These are phyloP conservation scores for Kluyveromyces marxianus DNA, from an alignment of 1,139 yeast genomes.

Conservation along the genomic window DNA sequence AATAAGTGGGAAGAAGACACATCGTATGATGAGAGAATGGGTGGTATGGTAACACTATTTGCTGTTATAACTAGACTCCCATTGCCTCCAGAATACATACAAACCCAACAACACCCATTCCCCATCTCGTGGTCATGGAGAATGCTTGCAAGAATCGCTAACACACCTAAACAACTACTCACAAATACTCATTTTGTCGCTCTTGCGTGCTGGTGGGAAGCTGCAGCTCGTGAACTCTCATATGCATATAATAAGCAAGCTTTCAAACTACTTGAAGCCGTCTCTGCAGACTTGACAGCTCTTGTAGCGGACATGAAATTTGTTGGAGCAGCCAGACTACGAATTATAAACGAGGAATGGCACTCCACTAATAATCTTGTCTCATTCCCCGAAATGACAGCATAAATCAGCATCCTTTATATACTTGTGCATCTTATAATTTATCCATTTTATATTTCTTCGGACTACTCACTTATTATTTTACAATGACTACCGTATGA, in stretches of 20 bases:
- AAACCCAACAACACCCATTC: slow-evolving; percentile 40
- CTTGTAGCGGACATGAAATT: slow-evolving; percentile 42
- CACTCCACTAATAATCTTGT: slow-evolving; percentile 37
- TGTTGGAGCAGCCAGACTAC: slow-evolving; percentile 74
- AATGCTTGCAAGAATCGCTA: slow-evolving; percentile 62
- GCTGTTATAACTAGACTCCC: slow-evolving; percentile 54
- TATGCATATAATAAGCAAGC: slow-evolving; percentile 64
- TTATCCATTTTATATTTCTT: too few species aligned
- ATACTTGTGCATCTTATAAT: not conserved
- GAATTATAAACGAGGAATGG: slow-evolving; percentile 77
- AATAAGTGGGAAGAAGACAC: slow-evolving; percentile 71
- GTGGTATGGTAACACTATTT: slow-evolving; percentile 80
- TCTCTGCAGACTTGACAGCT: slow-evolving; percentile 45
- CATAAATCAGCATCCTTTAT: slow-evolving; percentile 16
- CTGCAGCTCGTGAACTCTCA: slow-evolving; percentile 52
- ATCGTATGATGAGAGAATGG: slow-evolving; percentile 74
- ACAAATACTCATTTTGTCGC: slow-evolving; percentile 66
- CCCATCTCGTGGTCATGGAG: slow-evolving; percentile 57
- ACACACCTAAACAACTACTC: slow-evolving; percentile 42
- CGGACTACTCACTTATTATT: not conserved
- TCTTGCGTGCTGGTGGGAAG: slow-evolving; percentile 89
- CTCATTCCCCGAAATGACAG: slow-evolving; percentile 46
- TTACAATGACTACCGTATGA: too few species aligned
- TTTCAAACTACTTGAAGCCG: slow-evolving; percentile 44
- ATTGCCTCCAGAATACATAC: slow-evolving; percentile 21